These are phyloP conservation scores for Penicillium griseofulvum DNA, from an alignment of 2,329 filamentous ascomycete genomes.

Conservation along the genomic window DNA sequence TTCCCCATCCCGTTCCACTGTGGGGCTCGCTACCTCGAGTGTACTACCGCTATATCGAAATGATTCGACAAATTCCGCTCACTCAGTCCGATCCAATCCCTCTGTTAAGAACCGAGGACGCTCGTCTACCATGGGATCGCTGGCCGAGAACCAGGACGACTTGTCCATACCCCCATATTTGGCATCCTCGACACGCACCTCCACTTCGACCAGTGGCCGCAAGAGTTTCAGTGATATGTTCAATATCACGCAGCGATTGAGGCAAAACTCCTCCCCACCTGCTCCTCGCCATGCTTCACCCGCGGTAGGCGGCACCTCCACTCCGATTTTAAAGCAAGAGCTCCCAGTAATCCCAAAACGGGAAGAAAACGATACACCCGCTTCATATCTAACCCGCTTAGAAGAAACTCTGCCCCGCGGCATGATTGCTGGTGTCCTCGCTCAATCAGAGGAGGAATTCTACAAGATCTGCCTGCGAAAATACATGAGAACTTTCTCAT, in stretches of 20 bases:
- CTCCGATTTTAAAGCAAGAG: conserved; percentile 70
- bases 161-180: conserved; percentile 65
- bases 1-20: conserved; percentile 53
- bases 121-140: conserved; percentile 86
- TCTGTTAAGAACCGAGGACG: conserved; percentile 61
- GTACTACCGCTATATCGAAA: conserved; percentile 54
- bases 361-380: conserved; percentile 83
- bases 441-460: conserved; percentile 83
- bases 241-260: conserved; percentile 68
- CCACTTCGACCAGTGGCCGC: conserved; percentile 77
- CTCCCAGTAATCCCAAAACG: conserved; percentile 68
- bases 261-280: conserved; percentile 74
- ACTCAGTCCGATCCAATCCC: conserved; percentile 61
- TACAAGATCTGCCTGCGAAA: conserved; percentile 79
- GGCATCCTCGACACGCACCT: conserved; percentile 62
- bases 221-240: conserved; percentile 93
- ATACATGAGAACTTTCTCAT: conserved; percentile 92
- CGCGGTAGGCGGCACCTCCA: conserved; percentile 58
- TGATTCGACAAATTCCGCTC: conserved; percentile 62
- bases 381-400: conserved; percentile 79
- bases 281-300: conserved; percentile 64
- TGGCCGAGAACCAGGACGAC: conserved; percentile 70
- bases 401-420: conserved; percentile 78
- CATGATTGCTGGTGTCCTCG: conserved; percentile 78
- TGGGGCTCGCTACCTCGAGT: conserved; percentile 49